Base-by-base conservation (phyloP, 169 alveolate species). In the Babesia sp. region DNA sequence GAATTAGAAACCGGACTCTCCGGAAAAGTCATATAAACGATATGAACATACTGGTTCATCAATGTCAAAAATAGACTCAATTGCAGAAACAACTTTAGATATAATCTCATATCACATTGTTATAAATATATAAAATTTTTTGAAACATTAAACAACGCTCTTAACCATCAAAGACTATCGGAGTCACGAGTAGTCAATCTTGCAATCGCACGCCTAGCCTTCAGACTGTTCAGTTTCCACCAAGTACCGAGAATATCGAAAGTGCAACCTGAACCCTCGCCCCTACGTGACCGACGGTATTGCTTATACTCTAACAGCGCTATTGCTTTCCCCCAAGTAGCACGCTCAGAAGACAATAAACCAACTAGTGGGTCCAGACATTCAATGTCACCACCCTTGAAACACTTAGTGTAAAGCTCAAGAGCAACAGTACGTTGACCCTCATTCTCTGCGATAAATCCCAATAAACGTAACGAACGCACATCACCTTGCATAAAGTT, bases 1-100 rank as follows among this genome's bases (percentile, higher is more conserved):
- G 89, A 81, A 36, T 50, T 79, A 33, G 87, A 79, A 59, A 79
- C 87, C 18, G 87, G 87, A 26, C 36, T 79, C 29, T 60, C 28
- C 20, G 78, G 63, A 37, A 58, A 48, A 41, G 51, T 50, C 50
- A 50, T 64, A 2, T 64, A 50, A 26, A 18, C 36, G 28, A 20
- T 14, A n/a, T n/a, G n/a, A n/a, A n/a, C n/a, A n/a, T n/a, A n/a
- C n/a, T n/a, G n/a, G n/a, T n/a, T n/a, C n/a, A n/a, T n/a, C n/a
- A n/a, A n/a, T n/a, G n/a, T n/a, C n/a, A n/a, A n/a, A n/a, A n/a
- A n/a, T n/a, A n/a, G n/a, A n/a, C n/a, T n/a, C n/a, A n/a, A n/a
- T n/a, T n/a, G n/a, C n/a, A n/a, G n/a, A n/a, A n/a, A n/a, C n/a
- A n/a, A n/a, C n/a, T n/a, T n/a, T n/a, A n/a, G n/a, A n/a, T n/a